A percentile compares a stretch with the other conserved stretches of the same genome.
Evolutionary conservation across 208 protist genomes (phyloP).

Genomic region (Herpetomonas tarakana): DNA sequence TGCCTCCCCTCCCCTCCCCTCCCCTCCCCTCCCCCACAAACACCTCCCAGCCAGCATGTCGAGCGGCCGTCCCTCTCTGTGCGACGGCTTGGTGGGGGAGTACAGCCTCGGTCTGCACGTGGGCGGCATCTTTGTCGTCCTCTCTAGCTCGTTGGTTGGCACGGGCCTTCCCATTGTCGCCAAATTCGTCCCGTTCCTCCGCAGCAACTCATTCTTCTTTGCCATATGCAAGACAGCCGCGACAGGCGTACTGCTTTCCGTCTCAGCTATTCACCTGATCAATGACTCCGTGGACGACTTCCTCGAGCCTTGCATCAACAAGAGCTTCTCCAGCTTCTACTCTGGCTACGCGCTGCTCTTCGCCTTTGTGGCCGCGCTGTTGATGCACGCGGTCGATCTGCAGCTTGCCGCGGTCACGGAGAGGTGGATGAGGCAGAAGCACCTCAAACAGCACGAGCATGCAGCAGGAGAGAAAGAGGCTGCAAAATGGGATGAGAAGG

Average conservation of each 20-base stretch:
- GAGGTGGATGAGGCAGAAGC: slow-evolving; percentile 16
- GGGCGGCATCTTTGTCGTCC: slow-evolving; percentile 44
- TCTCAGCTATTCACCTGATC: slow-evolving; percentile 34
- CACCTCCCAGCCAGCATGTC: too few relatives aligned
- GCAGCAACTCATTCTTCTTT: slow-evolving; percentile 27
- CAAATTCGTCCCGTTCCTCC: slow-evolving; percentile 28
- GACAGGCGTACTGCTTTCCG: slow-evolving; percentile 38
- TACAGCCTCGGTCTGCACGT: slow-evolving; percentile 49
- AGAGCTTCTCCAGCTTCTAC: slow-evolving; percentile 24
- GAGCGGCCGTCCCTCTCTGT: slow-evolving; percentile 13
- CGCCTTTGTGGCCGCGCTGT: slow-evolving; percentile 29
- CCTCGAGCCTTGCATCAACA: slow-evolving; percentile 26
- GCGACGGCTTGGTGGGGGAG: slow-evolving; percentile 13
- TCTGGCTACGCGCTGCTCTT: slow-evolving; percentile 37
- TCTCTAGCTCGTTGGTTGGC: slow-evolving; percentile 39
- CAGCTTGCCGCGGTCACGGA: slow-evolving; percentile 21
- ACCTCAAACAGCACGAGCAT: neutral
- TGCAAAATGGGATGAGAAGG: neutral
- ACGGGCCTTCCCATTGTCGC: slow-evolving; percentile 37
- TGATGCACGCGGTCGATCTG: slow-evolving; percentile 37
- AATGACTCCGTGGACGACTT: slow-evolving; percentile 18
- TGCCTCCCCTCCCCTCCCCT: too few relatives aligned
- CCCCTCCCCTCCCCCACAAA: too few relatives aligned
- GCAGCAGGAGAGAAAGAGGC: neutral
- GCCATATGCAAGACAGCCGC: slow-evolving; percentile 32